Percentiles rank a stretch among this genome's conserved stretches.
phyloP scores from a whole-genome alignment of 805 yeast species.

The Wickerhamomyces queroliae region DNA sequence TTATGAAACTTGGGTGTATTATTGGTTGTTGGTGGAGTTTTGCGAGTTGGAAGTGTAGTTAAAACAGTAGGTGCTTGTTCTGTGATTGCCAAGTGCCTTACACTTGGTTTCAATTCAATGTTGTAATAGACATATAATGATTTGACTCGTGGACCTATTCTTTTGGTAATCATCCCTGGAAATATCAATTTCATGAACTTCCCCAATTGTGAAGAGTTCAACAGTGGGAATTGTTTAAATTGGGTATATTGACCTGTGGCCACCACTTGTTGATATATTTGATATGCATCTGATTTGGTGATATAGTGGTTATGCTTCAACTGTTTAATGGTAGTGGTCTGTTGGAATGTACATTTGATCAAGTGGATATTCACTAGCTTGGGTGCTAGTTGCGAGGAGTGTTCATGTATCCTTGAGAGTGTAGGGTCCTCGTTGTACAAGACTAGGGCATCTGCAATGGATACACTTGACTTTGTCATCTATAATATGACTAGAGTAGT shows the following conservation, averaged over 20 bases:
- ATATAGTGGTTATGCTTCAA: too few species aligned
- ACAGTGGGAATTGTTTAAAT: conserved; percentile 30
- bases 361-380: too few species aligned
- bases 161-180: conserved; percentile 65
- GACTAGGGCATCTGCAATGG: too few species aligned
- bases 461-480: too few species aligned
- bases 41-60: neutral
- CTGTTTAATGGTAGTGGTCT: too few species aligned
- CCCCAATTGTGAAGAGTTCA: conserved; percentile 77
- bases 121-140: conserved; percentile 87
- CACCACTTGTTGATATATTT: neutral
- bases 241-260: neutral
- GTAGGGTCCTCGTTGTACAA: too few species aligned
- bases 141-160: conserved; percentile 78
- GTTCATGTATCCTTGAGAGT: too few species aligned
- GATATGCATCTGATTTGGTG: too few species aligned
- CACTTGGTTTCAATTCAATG: conserved; percentile 26
- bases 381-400: too few species aligned
- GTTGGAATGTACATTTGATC: neutral
- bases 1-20: too few species aligned
- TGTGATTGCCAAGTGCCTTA: neutral
- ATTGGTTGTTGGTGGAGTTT: neutral
- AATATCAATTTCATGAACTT: conserved; percentile 59
- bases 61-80: neutral
- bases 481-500: too few species aligned